Conservation (phyloP, 1,284 basidiomycete species). For the Cystobasidium pallidum region DNA sequence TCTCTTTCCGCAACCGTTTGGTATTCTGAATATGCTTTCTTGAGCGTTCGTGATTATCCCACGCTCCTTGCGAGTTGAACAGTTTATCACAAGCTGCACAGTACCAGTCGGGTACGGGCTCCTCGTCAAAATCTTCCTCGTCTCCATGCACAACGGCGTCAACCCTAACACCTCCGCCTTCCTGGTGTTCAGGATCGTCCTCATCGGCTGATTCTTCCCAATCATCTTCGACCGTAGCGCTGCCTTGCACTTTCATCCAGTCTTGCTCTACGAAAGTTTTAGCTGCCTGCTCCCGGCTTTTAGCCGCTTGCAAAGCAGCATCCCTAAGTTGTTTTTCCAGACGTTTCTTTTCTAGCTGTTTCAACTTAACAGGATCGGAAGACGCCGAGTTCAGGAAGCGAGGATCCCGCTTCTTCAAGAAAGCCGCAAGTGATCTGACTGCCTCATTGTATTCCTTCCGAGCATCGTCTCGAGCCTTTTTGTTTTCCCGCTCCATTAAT, state of each 20-base stretch:
- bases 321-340: slow-evolving; percentile 58
- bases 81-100: slow-evolving; percentile 94
- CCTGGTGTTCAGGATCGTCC: slow-evolving; percentile 42
- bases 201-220: slow-evolving; percentile 51
- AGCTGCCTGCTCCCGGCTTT: slow-evolving; percentile 52
- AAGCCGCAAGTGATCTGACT: slow-evolving; percentile 6
- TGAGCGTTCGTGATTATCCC: slow-evolving; percentile 94
- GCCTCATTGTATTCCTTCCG: slow-evolving; percentile 89
- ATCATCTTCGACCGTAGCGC: slow-evolving; percentile 44
- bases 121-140: slow-evolving; percentile 48
- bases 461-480: slow-evolving; percentile 82
- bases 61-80: slow-evolving; percentile 89
- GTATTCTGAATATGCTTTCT: slow-evolving; percentile 92
- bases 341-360: slow-evolving; percentile 61
- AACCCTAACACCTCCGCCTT: slow-evolving; percentile 45
- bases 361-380: slow-evolving; percentile 29
- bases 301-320: slow-evolving; percentile 51
- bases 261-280: slow-evolving; percentile 53
- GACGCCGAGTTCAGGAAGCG: slow-evolving; percentile 26
- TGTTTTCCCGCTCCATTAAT: slow-evolving; percentile 97
- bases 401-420: slow-evolving; percentile 44
- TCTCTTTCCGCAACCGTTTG: slow-evolving; percentile 66
- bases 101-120: slow-evolving; percentile 65
- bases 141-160: slow-evolving; percentile 46
- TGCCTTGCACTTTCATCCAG: slow-evolving; percentile 60